Conservation (phyloP, 1,284 basidiomycete genomes). For the Malassezia arunalokei region DNA sequence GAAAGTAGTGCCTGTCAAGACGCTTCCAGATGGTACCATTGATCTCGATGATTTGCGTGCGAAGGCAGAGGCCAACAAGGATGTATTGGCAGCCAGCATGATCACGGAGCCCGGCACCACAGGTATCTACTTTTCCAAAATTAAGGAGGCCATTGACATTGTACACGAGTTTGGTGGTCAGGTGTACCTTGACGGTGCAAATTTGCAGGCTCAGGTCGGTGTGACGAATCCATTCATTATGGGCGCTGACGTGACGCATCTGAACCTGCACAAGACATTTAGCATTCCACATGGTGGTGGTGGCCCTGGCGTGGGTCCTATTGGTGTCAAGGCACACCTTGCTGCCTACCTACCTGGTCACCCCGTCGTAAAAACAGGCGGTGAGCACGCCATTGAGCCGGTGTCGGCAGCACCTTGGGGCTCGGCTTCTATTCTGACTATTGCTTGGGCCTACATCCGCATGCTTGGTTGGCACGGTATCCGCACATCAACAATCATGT, state of each 20-base stretch:
- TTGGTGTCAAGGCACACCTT: slow-evolving; percentile 84
- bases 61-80: slow-evolving; percentile 82
- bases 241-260: slow-evolving; percentile 91
- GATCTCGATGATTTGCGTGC: slow-evolving; percentile 71
- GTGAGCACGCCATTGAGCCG: slow-evolving; percentile 65
- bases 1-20: slow-evolving; percentile 88
- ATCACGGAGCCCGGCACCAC: slow-evolving; percentile 69
- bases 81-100: slow-evolving; percentile 91
- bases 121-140: slow-evolving; percentile 88
- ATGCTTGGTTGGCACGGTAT: slow-evolving; percentile 90
- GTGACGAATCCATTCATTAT: slow-evolving; percentile 88
- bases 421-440: slow-evolving; percentile 84
- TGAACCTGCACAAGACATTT: slow-evolving; percentile 95
- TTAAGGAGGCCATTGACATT: slow-evolving; percentile 80
- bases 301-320: slow-evolving; percentile 88
- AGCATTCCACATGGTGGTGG: slow-evolving; percentile 94
- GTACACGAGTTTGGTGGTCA: slow-evolving; percentile 92
- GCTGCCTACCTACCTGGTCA: slow-evolving; percentile 91
- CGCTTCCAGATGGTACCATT: slow-evolving; percentile 70
- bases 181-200: slow-evolving; percentile 89
- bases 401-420: slow-evolving; percentile 86
- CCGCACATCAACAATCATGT: slow-evolving; percentile 68
- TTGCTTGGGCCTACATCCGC: slow-evolving; percentile 71
- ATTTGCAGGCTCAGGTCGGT: slow-evolving; percentile 89
- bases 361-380: slow-evolving; percentile 61